Base-by-base conservation (phyloP, 306 rosid genomes). In the Sicyos baderoa region DNA sequence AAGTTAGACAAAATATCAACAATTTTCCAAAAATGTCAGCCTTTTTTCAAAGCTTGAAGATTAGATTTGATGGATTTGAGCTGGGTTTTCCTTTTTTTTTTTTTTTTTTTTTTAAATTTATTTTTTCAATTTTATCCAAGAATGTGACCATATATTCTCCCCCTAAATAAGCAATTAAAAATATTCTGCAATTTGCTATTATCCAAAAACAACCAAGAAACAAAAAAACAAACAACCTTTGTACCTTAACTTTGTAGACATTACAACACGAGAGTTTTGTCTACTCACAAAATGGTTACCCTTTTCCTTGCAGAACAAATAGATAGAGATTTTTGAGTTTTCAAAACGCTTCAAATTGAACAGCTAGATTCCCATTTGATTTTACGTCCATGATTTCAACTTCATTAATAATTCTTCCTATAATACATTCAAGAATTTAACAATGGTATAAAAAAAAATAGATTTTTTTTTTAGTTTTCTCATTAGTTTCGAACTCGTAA, bases 1-100 rank as follows among this genome's bases (percentile, higher is more conserved):
- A 66, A 66, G 54, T 47, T 66, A 44, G 42, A 66, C 71, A 66
- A 66, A 66, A 66, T 66, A 66, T 66, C 21, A 66, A 66, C 71
- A 65, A 65, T 65, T 65, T 65, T 65, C 71, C 71, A 65, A 65
- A 45, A 45, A 45, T 65, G 71, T 65, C 71, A 65, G 40, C 54
- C 54, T 66, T 66, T 65, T 65, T 21, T 64, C 70, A 19, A 64
- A 64, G 35, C 44, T 64, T 64, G 53, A 64, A 64, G 12, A 19
- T 40, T 44, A 64, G 70, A 64, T 64, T 64, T 64, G 70, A 64
- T 64, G 35, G 53, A 42, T 64, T 64, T 42, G 32, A 64, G 52
- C 53, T 42, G 17, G 3, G 1, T 17, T 44, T 62, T 5, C 22
- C 3, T 44, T 13, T 13, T 6, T 42, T 65, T 19, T 13, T 64